A percentile compares a stretch with the other conserved stretches of the same genome.
Conservation (phyloP, 768 basidiomycete genomes). For the Hebeloma cylindrosporum region DNA sequence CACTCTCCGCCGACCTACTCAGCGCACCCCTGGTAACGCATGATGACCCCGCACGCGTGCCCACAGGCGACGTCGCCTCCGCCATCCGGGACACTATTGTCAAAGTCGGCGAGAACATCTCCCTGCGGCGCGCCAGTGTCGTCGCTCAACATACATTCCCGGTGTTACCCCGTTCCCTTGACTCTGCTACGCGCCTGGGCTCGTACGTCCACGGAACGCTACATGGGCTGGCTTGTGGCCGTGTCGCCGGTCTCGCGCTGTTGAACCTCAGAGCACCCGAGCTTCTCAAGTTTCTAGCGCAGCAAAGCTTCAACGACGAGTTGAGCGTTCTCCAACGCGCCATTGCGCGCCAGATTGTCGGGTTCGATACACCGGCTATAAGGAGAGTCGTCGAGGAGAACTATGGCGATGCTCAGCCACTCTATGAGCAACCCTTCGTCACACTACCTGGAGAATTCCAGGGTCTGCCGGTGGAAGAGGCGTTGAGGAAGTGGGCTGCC, state of each 20-base stretch:
- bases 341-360: constrained; percentile 82
- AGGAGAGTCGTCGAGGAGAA: constrained; percentile 27
- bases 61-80: constrained; percentile 47
- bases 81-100: constrained; percentile 71
- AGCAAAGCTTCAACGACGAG: constrained; percentile 53
- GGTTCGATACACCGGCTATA: constrained; percentile 68
- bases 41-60: constrained; percentile 29
- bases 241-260: constrained; percentile 58
- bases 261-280: constrained; percentile 42
- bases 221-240: constrained; percentile 49
- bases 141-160: constrained; percentile 41
- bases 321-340: constrained; percentile 67
- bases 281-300: constrained; percentile 43
- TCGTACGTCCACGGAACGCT: constrained; percentile 65
- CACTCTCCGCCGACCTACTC: constrained; percentile 64
- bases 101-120: constrained; percentile 79
- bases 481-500: constrained; percentile 55
- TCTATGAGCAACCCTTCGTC: constrained; percentile 75
- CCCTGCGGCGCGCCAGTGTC: constrained; percentile 58
- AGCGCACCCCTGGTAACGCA: constrained; percentile 41
- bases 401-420: constrained; percentile 43
- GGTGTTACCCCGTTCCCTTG: constrained; percentile 29
- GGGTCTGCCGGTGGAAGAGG: constrained; percentile 42
- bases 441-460: constrained; percentile 62
- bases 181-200: constrained; percentile 43